A percentile compares a stretch with the other conserved stretches of the same genome.
Evolutionary conservation across 108 stramenopile genomes (phyloP).

Genomic region (Stephanodiscus triporus): DNA sequence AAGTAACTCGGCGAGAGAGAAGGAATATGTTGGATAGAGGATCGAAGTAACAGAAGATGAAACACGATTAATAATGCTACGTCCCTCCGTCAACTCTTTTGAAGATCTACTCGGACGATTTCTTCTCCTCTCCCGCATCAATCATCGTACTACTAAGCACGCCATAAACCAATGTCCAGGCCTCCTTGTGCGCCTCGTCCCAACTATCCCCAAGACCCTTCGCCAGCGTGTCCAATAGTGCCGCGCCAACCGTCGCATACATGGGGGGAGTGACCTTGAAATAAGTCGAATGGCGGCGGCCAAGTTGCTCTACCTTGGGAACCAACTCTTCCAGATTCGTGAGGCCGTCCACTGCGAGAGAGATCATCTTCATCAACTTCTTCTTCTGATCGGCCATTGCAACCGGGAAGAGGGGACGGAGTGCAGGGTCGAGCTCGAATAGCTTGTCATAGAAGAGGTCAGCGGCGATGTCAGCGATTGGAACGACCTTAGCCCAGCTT

Average conservation of each 20-base stretch:
- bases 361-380: constrained; percentile 34
- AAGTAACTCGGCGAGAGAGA: too few species aligned
- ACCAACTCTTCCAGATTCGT: constrained; percentile 24
- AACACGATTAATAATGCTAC: too few species aligned
- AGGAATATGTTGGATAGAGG: too few species aligned
- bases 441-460: constrained; percentile 41
- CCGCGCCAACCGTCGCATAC: constrained; percentile 38
- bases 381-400: constrained; percentile 37
- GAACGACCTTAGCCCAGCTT: constrained; percentile 42
- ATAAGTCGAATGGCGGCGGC: constrained; percentile 22
- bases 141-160: constrained; percentile 35
- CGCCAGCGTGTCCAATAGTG: constrained; percentile 35
- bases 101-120: constrained; percentile 2
- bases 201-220: constrained; percentile 40
- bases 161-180: constrained; percentile 36
- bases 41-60: too few species aligned
- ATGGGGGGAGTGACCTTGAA: constrained; percentile 33
- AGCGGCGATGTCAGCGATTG: constrained; percentile 33
- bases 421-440: constrained; percentile 28
- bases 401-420: constrained; percentile 37
- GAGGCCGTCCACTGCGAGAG: constrained; percentile 29
- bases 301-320: constrained; percentile 32
- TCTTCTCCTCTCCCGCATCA: constrained; percentile 9
- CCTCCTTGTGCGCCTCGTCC: constrained; percentile 42
- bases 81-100: too few species aligned